These are phyloP conservation scores for Ambrosia artemisiifolia DNA, from an alignment of 129 eudicot species.

Conservation along the genomic window DNA sequence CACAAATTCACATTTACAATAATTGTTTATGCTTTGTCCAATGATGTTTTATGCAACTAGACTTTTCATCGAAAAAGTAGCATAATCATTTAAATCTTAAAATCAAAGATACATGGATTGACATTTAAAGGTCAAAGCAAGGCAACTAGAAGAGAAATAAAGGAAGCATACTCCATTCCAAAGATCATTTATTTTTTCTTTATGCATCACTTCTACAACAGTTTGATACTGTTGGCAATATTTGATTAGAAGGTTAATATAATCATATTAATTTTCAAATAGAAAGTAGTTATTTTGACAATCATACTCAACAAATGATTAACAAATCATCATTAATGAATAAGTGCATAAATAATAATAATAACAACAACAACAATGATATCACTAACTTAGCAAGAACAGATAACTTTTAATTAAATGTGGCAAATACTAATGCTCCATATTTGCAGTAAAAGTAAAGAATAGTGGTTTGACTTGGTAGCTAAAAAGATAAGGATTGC, in stretches of 20 bases:
- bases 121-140: neutral
- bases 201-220: no score
- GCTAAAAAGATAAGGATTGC: no score
- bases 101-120: neutral
- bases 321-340: no score
- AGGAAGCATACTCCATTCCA: neutral
- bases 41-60: neutral
- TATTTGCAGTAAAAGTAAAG: no score
- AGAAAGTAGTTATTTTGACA: neutral
- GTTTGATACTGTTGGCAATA: neutral
- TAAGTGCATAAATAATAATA: no score
- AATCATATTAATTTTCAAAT: no score
- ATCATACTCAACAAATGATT: neutral
- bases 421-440: no score
- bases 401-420: no score
- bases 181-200: neutral
- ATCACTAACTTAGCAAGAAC: no score
- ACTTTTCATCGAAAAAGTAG: neutral
- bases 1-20: neutral
- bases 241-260: neutral
- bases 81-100: neutral
- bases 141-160: neutral
- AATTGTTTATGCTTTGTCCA: neutral
- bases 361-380: no score
- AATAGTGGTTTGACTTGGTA: no score